A percentile compares a stretch with the other conserved stretches of the same genome.
These are phyloP conservation scores for Vitis hybrid DNA, from an alignment of 177 flowering plant genomes.

Conservation along the genomic window DNA sequence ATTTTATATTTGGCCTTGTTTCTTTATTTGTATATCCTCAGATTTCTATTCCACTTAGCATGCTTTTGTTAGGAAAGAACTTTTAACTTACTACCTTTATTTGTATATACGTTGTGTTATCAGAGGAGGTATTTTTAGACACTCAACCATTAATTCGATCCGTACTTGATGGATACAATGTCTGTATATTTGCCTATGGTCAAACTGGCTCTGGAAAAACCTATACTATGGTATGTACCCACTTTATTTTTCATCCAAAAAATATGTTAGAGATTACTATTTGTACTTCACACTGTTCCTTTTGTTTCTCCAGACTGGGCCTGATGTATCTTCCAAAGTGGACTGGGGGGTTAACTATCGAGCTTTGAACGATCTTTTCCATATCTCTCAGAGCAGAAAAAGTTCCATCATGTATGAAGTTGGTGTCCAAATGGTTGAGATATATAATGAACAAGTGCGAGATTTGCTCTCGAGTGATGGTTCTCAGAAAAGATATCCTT, in stretches of 20 bases:
- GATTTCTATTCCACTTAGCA: background rate
- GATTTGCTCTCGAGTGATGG: slow-evolving; percentile 69
- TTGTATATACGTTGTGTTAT: slow-evolving; percentile 3
- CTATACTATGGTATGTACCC: slow-evolving; percentile 78
- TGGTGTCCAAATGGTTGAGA: slow-evolving; percentile 97
- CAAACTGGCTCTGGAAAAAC: slow-evolving; percentile 99
- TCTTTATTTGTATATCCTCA: background rate
- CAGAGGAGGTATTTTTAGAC: slow-evolving; percentile 93
- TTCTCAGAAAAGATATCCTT: slow-evolving; percentile 95
- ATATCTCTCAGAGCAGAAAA: slow-evolving; percentile 67
- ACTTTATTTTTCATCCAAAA: background rate
- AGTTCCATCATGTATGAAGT: slow-evolving; percentile 72
- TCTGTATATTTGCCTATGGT: slow-evolving; percentile 98
- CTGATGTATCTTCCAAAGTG: slow-evolving; percentile 49
- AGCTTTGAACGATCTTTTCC: slow-evolving; percentile 87
- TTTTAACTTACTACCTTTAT: background rate
- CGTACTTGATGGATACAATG: slow-evolving; percentile 97
- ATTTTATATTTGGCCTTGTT: background rate
- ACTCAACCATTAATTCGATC: slow-evolving; percentile 92
- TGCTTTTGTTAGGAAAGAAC: background rate
- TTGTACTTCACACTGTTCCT: background rate
- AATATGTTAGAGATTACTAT: background rate
- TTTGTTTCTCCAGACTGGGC: slow-evolving; percentile 67
- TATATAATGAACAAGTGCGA: slow-evolving; percentile 98
- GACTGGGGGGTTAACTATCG: slow-evolving; percentile 97